These are phyloP conservation scores for Magnaporthales sp. DNA, from an alignment of 2,329 filamentous ascomycete genomes.

Conservation along the genomic window DNA sequence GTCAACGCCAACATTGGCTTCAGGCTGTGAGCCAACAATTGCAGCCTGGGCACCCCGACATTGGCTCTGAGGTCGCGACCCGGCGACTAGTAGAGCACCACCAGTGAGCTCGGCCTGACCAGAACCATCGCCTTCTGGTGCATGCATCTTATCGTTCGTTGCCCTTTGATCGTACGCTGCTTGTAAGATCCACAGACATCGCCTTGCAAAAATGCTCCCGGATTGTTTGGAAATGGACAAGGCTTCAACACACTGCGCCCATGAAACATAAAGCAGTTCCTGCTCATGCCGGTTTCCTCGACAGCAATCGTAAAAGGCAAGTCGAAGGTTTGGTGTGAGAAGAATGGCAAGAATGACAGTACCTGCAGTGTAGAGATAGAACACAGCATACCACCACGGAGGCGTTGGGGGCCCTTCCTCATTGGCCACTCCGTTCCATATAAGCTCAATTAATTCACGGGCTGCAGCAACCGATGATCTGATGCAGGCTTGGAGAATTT, in stretches of 20 bases:
- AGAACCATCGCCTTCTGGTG: neutral
- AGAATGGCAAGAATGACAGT: conserved; percentile 4
- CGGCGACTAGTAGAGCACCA: neutral
- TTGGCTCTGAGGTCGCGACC: neutral
- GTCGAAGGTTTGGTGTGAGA: neutral
- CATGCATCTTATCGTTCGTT: neutral
- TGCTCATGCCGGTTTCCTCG: neutral
- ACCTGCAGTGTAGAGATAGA: conserved; percentile 4
- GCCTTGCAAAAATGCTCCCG: conserved; percentile 1
- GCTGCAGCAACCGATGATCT: conserved; percentile 1
- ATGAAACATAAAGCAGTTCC: neutral
- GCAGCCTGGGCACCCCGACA: neutral
- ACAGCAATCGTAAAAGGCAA: neutral
- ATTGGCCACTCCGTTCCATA: neutral
- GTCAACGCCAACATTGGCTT: neutral
- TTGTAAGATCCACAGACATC: conserved; percentile 4
- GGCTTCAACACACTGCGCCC: conserved; percentile 2
- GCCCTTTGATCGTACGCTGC: neutral
- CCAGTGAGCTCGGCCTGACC: neutral
- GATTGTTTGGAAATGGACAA: neutral
- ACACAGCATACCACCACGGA: conserved; percentile 5
- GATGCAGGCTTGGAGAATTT: neutral
- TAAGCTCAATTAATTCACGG: conserved; percentile 1
- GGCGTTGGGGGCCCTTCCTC: neutral
- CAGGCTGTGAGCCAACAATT: neutral